Percentiles rank a stretch among this genome's conserved stretches.
Conservation (phyloP, 768 basidiomycete species). For the Suillus placidus region DNA sequence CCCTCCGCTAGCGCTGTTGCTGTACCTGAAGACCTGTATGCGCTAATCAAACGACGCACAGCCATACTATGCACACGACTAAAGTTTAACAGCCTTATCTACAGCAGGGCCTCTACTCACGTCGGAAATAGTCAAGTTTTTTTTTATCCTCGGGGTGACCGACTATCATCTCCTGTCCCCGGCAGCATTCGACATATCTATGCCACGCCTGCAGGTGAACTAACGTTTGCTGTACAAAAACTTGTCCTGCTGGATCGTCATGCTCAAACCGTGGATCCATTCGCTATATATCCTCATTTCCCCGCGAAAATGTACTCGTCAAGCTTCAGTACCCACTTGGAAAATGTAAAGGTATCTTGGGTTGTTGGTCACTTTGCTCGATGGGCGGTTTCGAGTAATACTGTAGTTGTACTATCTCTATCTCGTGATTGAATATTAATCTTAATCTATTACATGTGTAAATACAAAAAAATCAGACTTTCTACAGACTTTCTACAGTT, state of each 20-base stretch:
- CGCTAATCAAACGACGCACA: not conserved
- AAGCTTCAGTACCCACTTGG: not conserved
- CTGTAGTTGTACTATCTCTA: conserved; percentile 7
- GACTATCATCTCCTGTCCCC: not conserved
- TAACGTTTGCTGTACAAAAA: conserved; percentile 13
- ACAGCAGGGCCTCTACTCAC: conserved; percentile 2
- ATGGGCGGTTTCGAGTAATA: conserved; percentile 3
- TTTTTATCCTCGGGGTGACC: not conserved
- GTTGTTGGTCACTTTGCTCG: conserved; percentile 1
- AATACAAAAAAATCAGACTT: too few species aligned
- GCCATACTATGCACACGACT: conserved; percentile 3
- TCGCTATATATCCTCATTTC: conserved; percentile 6
- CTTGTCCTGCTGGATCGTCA: not conserved
- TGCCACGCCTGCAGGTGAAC: not conserved
- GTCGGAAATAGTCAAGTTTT: not conserved
- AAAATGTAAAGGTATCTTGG: conserved; percentile 9
- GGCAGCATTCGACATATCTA: conserved; percentile 11
- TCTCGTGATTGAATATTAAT: not conserved
- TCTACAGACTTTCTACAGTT: too few species aligned
- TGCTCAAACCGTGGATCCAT: not conserved
- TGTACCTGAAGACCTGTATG: not conserved
- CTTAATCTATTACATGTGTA: too few species aligned
- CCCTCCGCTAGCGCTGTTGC: not conserved
- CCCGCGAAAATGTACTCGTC: not conserved
- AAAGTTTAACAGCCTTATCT: not conserved